A percentile compares a stretch with the other conserved stretches of the same genome.
phyloP scores from a whole-genome alignment of 78 protist species.

The Parvularia atlantis region DNA sequence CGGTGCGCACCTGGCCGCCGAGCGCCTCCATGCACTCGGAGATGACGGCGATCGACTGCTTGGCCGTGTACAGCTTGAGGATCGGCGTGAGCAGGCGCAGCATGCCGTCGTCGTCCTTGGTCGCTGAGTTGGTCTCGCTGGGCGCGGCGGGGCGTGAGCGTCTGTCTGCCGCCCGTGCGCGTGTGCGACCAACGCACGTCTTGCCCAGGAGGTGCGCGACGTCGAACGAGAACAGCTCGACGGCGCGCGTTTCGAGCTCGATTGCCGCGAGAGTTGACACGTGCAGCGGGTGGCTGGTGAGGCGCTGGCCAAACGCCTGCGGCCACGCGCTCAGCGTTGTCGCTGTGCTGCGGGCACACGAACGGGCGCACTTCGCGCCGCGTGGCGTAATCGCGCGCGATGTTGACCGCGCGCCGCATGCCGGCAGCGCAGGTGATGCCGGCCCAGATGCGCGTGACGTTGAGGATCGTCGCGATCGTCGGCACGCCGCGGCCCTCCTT shows the following conservation, averaged over 20 bases:
- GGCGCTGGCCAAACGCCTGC: conserved; percentile 16
- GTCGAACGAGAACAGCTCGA: conserved; percentile 23
- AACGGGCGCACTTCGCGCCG: too few relatives aligned
- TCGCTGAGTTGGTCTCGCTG: too few relatives aligned
- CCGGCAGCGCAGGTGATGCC: too few relatives aligned
- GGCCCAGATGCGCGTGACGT: too few relatives aligned
- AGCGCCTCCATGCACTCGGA: conserved; percentile 40
- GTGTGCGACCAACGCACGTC: too few relatives aligned
- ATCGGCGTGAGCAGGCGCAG: conserved; percentile 48
- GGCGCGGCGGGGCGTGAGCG: not conserved
- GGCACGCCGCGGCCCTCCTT: conserved; percentile 49
- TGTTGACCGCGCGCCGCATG: too few relatives aligned
- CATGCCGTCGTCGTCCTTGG: conserved; percentile 8
- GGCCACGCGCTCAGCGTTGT: too few relatives aligned
- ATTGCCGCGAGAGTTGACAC: conserved; percentile 33
- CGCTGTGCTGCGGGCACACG: too few relatives aligned
- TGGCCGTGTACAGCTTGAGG: conserved; percentile 31
- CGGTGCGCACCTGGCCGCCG: too few relatives aligned
- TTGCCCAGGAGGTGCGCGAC: conserved; percentile 31
- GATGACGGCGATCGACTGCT: conserved; percentile 5
- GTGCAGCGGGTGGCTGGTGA: conserved; percentile 28
- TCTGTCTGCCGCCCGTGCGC: not conserved
- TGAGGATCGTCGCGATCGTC: conserved; percentile 35
- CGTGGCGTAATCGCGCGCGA: too few relatives aligned
- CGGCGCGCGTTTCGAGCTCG: conserved; percentile 38